Percentiles rank a stretch among this genome's conserved stretches.
Conservation (phyloP, 1,284 basidiomycete species). For the Boletus mariae region DNA sequence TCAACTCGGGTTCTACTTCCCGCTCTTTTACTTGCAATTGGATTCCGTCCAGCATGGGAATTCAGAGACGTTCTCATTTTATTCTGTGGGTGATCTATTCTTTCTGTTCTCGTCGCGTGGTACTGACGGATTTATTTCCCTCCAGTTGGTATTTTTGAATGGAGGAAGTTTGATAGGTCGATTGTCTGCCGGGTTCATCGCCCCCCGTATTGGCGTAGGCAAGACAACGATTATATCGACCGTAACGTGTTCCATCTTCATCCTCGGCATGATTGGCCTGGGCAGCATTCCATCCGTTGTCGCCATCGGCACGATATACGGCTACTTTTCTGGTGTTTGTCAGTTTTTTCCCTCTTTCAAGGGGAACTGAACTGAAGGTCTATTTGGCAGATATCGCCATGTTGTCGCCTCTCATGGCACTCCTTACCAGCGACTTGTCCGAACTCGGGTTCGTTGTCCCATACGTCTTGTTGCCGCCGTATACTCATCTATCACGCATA, state of each 20-base stretch:
- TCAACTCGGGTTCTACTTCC: conserved; percentile 18
- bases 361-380: neutral
- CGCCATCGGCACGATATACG: conserved; percentile 28
- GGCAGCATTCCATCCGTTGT: conserved; percentile 16
- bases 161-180: conserved; percentile 24
- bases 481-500: neutral
- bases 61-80: conserved; percentile 30
- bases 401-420: conserved; percentile 30
- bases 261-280: conserved; percentile 29
- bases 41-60: conserved; percentile 28
- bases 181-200: conserved; percentile 26
- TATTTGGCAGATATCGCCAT: conserved; percentile 30
- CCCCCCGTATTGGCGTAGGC: conserved; percentile 18
- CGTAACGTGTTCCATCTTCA: conserved; percentile 28
- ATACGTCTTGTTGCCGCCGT: neutral
- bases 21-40: conserved; percentile 31
- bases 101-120: neutral
- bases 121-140: neutral
- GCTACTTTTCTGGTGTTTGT: conserved; percentile 42
- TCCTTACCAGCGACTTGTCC: conserved; percentile 33
- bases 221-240: conserved; percentile 17
- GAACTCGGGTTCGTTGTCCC: conserved; percentile 24
- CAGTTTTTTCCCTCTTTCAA: conserved; percentile 12
- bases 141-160: conserved; percentile 30
- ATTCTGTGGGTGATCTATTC: conserved; percentile 20